Base-by-base conservation (phyloP, 148 eudicot species). In the Rhododendron ferrugineum region DNA sequence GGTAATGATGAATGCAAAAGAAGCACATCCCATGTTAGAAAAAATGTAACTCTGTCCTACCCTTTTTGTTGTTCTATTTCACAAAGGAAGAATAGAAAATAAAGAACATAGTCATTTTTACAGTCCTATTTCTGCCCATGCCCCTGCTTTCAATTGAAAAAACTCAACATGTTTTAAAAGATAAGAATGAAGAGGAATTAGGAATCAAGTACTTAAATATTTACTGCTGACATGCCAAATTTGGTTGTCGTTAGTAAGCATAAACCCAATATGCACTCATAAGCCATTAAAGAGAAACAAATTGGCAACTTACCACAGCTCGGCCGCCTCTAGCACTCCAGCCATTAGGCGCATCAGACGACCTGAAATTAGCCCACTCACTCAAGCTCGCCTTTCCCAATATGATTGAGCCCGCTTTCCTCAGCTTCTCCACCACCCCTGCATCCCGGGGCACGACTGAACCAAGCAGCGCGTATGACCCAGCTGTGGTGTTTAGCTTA, bases 371-470 rank as follows among this genome's bases (percentile, higher is more conserved):
- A 52, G 87, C 81, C 92, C 92, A 90, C 81, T 90, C 92, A 10
- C 82, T 90, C 83, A 90, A 23, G 68, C 92, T 90, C 0, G 89
- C 90, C 80, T 90, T 90, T 34, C 92, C 92, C 42, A 90, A 52
- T 50, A 90, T 82, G 32, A 90, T 88, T 4, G 90, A 86, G 0
- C 90, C 92, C 0, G 80, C 90, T 83, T 85, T 85, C 54, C 90
- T 82, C 82, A 90, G 83, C 86, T 64, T 82, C 23, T 0, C 56
- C 76, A 83, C 90, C 44, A 88, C 90, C 3, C 81, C 86, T 8
- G 86, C 84, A 72, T 88, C 91, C 18, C 86, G 54, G 6, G 84
- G 79, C 60, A 90, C 90, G 0, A 83, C 79, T 2, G 92, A 88
- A 15, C 88, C 89, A 0, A 90, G 84, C 66, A 88, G 76, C 10